Base-by-base conservation (phyloP, 1,139 yeast genomes). In the Citeromyces siamensis region DNA sequence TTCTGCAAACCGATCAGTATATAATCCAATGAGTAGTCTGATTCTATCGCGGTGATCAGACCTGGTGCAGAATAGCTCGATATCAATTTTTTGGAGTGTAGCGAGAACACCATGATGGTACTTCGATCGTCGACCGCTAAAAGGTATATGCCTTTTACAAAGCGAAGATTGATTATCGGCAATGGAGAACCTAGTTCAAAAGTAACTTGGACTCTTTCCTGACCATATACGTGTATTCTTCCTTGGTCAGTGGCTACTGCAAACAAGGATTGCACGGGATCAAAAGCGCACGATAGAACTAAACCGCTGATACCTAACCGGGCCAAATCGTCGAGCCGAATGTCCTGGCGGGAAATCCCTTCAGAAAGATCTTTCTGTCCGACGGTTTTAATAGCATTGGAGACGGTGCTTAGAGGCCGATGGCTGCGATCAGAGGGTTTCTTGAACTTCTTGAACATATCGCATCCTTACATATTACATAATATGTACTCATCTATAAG, bases 1-100 rank as follows among this genome's bases (percentile, higher is more conserved):
- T 79, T 86, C 37, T 75, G 69, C 40, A 85, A 59, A 3, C 98
- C 98, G 26, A 88, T 51, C 37, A 80, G 66, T 21, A 88, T 58
- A 85, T 94, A 93, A 56, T 88, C 97, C 46, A 90, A 56, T 0
- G 94, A 70, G 1, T 96, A 95, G 49, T 93, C 98, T 2, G 80
- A 57, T 41, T 74, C 86, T 6, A 79, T 62, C 1, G 82, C 67
- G 0, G 81, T 64, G n/a, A 86, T 69, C 5, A 71, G 62, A 1
- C 85, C 78, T 0, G 85, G 79, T 2, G 80, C 67, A 47, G 65
- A 64, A 47, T 65, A 66, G 5, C 64, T 68, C 29, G 71, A 67
- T 19, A 84, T 54, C 21, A 82, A 62, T 43, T 64, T 64, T 48
- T 79, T 75, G 6, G 79, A 61, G 42, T 75, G 75, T 26, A 88